Percentiles rank a stretch among this genome's conserved stretches.
These are phyloP conservation scores for Cystofilobasidium ferigula DNA, from an alignment of 768 basidiomycete genomes.

Conservation along the genomic window DNA sequence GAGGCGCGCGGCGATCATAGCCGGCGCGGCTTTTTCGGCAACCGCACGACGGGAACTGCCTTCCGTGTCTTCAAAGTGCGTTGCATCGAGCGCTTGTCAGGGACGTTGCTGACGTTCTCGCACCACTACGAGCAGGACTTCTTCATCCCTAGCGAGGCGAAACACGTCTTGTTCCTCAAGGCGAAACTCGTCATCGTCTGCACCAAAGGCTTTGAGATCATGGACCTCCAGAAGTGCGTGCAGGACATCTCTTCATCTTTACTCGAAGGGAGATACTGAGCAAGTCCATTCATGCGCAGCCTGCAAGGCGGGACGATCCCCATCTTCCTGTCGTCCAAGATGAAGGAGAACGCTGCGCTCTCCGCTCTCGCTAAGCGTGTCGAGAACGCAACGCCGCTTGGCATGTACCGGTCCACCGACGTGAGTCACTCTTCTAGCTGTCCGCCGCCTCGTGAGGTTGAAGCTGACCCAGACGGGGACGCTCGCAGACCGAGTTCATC, in stretches of 20 bases:
- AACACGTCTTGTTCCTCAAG: conserved; percentile 75
- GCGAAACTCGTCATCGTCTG: conserved; percentile 87
- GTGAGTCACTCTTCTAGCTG: too few species aligned
- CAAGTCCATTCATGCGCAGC: conserved; percentile 38
- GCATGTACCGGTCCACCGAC: conserved; percentile 78
- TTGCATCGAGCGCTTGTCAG: background rate
- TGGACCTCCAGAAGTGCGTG: conserved; percentile 85
- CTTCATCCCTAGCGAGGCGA: conserved; percentile 83
- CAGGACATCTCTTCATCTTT: conserved; percentile 6
- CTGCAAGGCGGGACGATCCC: conserved; percentile 75
- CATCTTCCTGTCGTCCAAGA: conserved; percentile 41
- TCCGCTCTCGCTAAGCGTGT: conserved; percentile 66
- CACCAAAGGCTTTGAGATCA: conserved; percentile 90
- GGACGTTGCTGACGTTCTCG: background rate
- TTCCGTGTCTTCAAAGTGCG: conserved; percentile 73
- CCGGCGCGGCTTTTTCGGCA: conserved; percentile 45
- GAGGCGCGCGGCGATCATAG: conserved; percentile 63
- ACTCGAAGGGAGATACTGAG: background rate
- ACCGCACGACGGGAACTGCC: conserved; percentile 62
- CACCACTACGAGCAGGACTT: conserved; percentile 49
- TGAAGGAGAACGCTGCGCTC: conserved; percentile 54
- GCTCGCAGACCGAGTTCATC: conserved; percentile 62
- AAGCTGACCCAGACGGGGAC: too few species aligned
- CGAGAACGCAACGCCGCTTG: conserved; percentile 68
- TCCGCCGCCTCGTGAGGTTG: too few species aligned